Base-by-base conservation (phyloP, 192 early-diverging fungal species). In the Gigaspora rosea region DNA sequence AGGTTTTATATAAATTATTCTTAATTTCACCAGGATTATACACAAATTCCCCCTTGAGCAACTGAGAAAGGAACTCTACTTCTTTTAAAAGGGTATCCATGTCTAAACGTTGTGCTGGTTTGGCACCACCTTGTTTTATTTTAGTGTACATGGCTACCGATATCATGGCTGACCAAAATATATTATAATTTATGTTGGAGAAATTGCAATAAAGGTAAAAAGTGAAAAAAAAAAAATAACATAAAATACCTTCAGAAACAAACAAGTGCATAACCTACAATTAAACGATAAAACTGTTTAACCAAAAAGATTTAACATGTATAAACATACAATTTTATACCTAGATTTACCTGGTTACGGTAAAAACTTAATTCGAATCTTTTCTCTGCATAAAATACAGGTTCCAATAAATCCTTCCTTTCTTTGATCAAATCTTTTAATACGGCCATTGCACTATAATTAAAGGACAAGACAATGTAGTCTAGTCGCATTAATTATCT, bases 361-460 rank as follows among this genome's bases (percentile, higher is more conserved):
- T 95, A 95, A 76, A 91, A 94, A 54, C 88, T 90, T 2, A 95
- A 82, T 80, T 94, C 93, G 75, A 95, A 95, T 46, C 92, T 87
- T 80, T 93, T 94, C 20, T 91, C 85, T 6, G 89, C 92, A 78
- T 93, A 94, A 82, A 92, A 95, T 8, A 93, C 91, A 18, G 91
- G 90, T 72, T 95, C 94, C 20, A 95, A 78, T n/a, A 95, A 81
- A 48, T 94, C 93, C 66, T 85, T 91, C 52, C 90, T 86, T 58
- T 89, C 85, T 8, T 92, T 93, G 72, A 95, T 88, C 22, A 94
- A 78, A 71, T 94, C 94, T 57, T 90, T 91, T 65, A 94, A 83
- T 4, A 93, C 90, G 49, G 80, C 78, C 9, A 93, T 76, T 2
- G 93, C 90, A n/a, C 86, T 88, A 64, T 65, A 13, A 72, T 27